A percentile compares a stretch with the other conserved stretches of the same genome.
phyloP scores from a whole-genome alignment of 2,329 filamentous ascomycete species.

The Rutstroemia sydowiana region DNA sequence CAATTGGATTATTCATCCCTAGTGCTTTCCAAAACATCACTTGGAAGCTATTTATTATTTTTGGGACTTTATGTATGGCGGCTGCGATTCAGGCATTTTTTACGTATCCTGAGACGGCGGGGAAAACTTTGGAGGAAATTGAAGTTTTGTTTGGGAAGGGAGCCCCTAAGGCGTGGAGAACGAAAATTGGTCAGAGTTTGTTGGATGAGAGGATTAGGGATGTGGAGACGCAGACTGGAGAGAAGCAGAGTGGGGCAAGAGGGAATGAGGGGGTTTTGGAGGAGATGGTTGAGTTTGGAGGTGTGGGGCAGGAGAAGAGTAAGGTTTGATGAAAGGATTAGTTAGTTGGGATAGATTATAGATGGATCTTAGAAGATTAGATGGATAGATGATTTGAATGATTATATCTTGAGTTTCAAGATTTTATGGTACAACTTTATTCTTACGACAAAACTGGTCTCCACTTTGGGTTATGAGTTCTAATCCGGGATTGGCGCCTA shows the following conservation, averaged over 20 bases:
- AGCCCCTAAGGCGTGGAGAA: constrained; percentile 20
- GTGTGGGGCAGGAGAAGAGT: background rate
- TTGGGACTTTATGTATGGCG: constrained; percentile 39
- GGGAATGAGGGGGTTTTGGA: background rate
- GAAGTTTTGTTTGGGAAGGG: constrained; percentile 27
- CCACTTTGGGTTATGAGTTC: too few relatives aligned
- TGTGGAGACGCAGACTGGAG: constrained; percentile 8
- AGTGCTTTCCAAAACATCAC: constrained; percentile 51
- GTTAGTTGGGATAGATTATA: too few relatives aligned
- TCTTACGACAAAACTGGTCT: too few relatives aligned
- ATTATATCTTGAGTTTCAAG: too few relatives aligned
- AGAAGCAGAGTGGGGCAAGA: background rate
- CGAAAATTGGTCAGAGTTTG: constrained; percentile 14
- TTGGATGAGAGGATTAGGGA: constrained; percentile 16
- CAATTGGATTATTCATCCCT: constrained; percentile 50
- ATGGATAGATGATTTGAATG: too few relatives aligned
- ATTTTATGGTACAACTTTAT: too few relatives aligned
- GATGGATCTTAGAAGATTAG: too few relatives aligned
- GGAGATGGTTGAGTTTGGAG: background rate
- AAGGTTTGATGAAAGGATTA: too few relatives aligned
- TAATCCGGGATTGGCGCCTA: too few relatives aligned
- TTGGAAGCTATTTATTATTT: constrained; percentile 46
- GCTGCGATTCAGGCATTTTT: constrained; percentile 30
- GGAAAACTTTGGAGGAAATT: constrained; percentile 31
- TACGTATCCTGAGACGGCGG: constrained; percentile 30